phyloP scores from a whole-genome alignment of 2,329 filamentous ascomycete species.

The Colletotrichum karsti region DNA sequence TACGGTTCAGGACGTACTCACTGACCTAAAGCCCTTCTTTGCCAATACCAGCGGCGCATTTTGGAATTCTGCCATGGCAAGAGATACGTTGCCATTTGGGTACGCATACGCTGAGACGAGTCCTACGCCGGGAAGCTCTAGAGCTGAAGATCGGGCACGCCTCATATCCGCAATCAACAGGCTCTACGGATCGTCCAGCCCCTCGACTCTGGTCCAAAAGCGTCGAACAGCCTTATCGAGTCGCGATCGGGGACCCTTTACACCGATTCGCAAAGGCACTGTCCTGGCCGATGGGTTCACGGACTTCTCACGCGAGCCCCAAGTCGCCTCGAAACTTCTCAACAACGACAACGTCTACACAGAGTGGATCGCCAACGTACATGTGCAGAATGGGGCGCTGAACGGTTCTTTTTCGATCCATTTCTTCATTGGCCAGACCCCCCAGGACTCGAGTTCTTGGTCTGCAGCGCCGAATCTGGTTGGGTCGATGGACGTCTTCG shows the following conservation, averaged over 20 bases:
- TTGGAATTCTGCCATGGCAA: slow-evolving; percentile 72
- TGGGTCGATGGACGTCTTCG: slow-evolving; percentile 68
- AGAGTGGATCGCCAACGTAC: slow-evolving; percentile 76
- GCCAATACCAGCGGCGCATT: slow-evolving; percentile 64
- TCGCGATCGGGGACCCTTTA: not conserved
- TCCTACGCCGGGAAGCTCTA: slow-evolving; percentile 40
- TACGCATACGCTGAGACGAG: slow-evolving; percentile 77
- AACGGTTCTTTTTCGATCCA: slow-evolving; percentile 69
- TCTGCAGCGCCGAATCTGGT: slow-evolving; percentile 61
- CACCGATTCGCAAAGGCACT: slow-evolving; percentile 28
- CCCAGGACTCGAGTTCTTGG: slow-evolving; percentile 58
- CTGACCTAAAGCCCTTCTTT: slow-evolving; percentile 74
- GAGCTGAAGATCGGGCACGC: slow-evolving; percentile 46
- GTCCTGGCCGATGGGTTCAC: not conserved
- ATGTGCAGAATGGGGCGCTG: slow-evolving; percentile 67
- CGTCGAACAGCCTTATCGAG: not conserved
- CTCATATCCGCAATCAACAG: slow-evolving; percentile 64
- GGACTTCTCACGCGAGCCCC: slow-evolving; percentile 9
- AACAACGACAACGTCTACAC: slow-evolving; percentile 50
- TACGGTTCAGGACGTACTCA: slow-evolving; percentile 61
- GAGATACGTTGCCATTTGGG: slow-evolving; percentile 69
- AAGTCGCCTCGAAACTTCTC: not conserved
- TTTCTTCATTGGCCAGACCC: slow-evolving; percentile 70
- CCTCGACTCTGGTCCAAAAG: slow-evolving; percentile 29
- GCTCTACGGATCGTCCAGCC: slow-evolving; percentile 46